These are phyloP conservation scores for Chytriomyces confervae DNA, from an alignment of 192 early-diverging fungal genomes.

Conservation along the genomic window DNA sequence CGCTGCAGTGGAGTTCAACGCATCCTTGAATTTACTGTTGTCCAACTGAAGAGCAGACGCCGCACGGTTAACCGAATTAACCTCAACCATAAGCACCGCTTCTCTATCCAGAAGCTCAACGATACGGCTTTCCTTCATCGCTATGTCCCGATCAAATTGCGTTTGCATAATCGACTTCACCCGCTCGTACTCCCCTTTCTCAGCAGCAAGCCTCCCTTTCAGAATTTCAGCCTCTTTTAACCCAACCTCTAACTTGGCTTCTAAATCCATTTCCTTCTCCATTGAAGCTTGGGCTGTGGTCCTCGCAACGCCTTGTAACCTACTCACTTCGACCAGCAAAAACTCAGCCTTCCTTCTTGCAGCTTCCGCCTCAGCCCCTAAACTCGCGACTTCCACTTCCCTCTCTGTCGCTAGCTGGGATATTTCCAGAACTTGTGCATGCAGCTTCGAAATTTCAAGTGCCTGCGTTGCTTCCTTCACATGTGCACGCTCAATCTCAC, in stretches of 20 bases:
- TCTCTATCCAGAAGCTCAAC: not conserved
- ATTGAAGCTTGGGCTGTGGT: conserved; percentile 1
- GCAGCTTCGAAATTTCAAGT: conserved; percentile 12
- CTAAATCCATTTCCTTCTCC: not conserved
- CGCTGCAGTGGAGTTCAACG: too few species aligned
- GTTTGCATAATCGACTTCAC: not conserved
- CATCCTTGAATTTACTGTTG: too few species aligned
- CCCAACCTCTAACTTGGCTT: not conserved
- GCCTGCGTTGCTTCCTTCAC: not conserved
- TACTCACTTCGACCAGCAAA: not conserved
- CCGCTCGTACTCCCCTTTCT: conserved; percentile 7
- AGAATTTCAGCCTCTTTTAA: not conserved
- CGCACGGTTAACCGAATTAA: not conserved
- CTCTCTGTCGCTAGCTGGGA: not conserved
- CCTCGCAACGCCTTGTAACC: not conserved
- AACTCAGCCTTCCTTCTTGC: not conserved
- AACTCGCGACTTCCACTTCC: not conserved
- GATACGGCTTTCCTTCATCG: not conserved
- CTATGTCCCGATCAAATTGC: not conserved
- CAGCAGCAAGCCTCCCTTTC: not conserved
- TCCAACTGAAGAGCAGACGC: not conserved
- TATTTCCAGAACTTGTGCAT: not conserved
- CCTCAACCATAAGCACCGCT: not conserved
- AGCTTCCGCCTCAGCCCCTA: not conserved
- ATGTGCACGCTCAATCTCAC: not conserved